Percentiles rank a stretch among this genome's conserved stretches.
Conservation (phyloP, 805 yeast species). For the Komagataella ulmi region DNA sequence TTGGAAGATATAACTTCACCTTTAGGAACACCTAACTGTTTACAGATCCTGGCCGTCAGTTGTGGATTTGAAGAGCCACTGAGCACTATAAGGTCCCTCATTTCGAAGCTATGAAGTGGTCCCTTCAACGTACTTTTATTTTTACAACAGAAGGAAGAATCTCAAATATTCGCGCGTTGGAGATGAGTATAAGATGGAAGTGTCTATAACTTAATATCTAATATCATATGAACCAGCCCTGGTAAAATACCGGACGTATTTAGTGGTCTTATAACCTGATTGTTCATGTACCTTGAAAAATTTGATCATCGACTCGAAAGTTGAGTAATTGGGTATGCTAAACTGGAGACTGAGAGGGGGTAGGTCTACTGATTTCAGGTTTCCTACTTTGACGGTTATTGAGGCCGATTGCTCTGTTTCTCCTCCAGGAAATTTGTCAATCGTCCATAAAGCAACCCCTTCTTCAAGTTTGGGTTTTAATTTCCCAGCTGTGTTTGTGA, state of each 20-base stretch:
- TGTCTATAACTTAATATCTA: conserved; percentile 31
- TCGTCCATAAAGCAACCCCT: conserved; percentile 53
- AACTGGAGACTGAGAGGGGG: conserved; percentile 71
- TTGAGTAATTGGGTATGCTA: conserved; percentile 57
- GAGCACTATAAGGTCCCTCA: conserved; percentile 79
- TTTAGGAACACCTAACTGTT: conserved; percentile 58
- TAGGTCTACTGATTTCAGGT: conserved; percentile 1
- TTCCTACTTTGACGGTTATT: conserved; percentile 18
- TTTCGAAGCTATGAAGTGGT: conserved; percentile 10
- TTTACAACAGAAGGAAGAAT: neutral
- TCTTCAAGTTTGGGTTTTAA: conserved; percentile 58
- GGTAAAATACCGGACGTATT: conserved; percentile 77
- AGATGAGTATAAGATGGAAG: neutral
- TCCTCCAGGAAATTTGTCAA: conserved; percentile 54
- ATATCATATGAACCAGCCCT: conserved; percentile 75
- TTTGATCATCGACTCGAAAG: conserved; percentile 65
- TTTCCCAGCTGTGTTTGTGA: conserved; percentile 42
- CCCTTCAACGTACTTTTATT: too few species aligned
- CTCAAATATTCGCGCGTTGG: neutral
- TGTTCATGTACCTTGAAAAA: conserved; percentile 54
- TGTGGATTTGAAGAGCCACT: conserved; percentile 87
- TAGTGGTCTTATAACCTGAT: conserved; percentile 53
- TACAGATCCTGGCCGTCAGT: conserved; percentile 63
- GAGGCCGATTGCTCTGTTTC: conserved; percentile 38
- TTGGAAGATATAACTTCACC: conserved; percentile 55